Percentiles rank a stretch among this genome's conserved stretches.
phyloP scores from a whole-genome alignment of 345 rosid genomes.

The Aquilaria yunnanensis region DNA sequence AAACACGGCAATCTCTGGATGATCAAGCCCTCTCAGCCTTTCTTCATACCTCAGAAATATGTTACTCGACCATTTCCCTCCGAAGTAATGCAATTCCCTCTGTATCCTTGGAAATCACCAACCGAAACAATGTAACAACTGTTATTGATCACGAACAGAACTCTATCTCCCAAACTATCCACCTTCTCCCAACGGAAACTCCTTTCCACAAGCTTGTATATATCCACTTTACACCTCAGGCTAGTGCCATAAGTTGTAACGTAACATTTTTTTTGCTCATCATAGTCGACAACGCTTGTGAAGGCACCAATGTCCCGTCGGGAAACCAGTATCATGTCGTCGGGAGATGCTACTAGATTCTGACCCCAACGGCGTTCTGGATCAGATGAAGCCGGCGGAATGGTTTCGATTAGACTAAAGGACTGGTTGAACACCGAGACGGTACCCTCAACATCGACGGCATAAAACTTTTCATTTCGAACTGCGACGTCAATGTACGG shows the following conservation, averaged over 20 bases:
- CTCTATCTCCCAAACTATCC: background rate
- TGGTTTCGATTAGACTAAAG: background rate
- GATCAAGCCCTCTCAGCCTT: background rate
- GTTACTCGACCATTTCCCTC: background rate
- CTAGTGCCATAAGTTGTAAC: background rate
- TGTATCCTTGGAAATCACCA: background rate
- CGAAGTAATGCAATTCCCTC: constrained; percentile 10
- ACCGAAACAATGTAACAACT: background rate
- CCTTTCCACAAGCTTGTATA: background rate
- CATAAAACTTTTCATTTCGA: constrained; percentile 4
- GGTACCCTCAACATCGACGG: background rate
- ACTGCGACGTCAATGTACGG: background rate
- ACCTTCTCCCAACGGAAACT: background rate
- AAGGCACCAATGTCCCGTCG: background rate
- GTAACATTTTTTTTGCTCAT: too few relatives aligned
- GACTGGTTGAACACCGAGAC: background rate
- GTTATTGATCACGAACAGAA: background rate
- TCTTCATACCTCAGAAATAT: background rate
- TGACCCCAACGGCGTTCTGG: background rate
- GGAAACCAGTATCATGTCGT: background rate
- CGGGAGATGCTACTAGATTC: background rate
- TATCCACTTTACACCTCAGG: background rate
- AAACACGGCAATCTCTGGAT: background rate
- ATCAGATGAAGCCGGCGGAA: background rate
- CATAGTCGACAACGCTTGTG: too few relatives aligned